Percentiles rank a stretch among this genome's conserved stretches.
Conservation (phyloP, 345 rosid genomes). For the Salix udensis region DNA sequence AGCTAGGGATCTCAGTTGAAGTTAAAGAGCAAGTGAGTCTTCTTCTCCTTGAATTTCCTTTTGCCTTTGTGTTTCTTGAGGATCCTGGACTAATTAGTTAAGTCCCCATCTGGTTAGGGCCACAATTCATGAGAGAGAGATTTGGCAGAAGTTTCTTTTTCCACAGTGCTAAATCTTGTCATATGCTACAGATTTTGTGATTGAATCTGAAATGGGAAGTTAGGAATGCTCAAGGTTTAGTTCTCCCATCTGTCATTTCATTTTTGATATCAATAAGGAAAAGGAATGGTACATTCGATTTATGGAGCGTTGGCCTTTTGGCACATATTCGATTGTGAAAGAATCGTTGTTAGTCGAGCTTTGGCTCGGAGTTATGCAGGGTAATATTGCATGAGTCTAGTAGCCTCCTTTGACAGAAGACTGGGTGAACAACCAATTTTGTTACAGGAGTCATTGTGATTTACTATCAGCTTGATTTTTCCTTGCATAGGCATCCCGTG, state of each 20-base stretch:
- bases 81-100: neutral
- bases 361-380: neutral
- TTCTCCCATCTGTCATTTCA: neutral
- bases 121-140: neutral
- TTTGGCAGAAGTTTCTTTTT: neutral
- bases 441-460: neutral
- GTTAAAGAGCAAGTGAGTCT: constrained; percentile 53
- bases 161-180: neutral
- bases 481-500: neutral
- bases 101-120: constrained; percentile 4
- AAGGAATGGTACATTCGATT: no score
- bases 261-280: neutral
- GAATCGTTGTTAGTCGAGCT: neutral
- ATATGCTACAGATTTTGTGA: neutral
- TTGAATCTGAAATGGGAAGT: no score
- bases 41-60: neutral
- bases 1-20: constrained; percentile 52
- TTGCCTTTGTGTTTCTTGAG: neutral
- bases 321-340: neutral
- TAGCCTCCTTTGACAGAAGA: neutral
- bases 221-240: neutral
- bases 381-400: neutral
- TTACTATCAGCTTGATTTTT: neutral
- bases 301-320: neutral
- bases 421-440: neutral